Evolutionary conservation across 2,329 filamentous ascomycete genomes (phyloP).

Genomic region (Fusarium odoratissimum): DNA sequence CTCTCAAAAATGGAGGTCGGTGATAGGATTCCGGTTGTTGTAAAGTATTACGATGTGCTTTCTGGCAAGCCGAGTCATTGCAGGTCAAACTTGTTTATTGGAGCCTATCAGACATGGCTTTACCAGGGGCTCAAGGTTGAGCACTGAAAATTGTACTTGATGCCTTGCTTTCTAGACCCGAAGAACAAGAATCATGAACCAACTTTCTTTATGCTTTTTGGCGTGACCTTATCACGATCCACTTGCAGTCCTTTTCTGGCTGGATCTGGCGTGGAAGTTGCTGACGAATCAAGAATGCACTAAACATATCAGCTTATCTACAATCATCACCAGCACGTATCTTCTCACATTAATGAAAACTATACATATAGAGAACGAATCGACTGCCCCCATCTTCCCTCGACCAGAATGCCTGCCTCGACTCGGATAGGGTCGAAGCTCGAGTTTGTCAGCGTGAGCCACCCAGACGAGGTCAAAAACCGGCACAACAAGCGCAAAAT

Average conservation of each 20-base stretch:
- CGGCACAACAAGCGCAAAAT: slow-evolving; percentile 1
- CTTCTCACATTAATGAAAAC: too few relatives aligned
- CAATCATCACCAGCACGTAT: not conserved
- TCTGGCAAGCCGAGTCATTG: not conserved
- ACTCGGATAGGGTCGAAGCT: not conserved
- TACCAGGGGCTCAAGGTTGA: not conserved
- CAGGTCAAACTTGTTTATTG: not conserved
- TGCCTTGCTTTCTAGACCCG: not conserved
- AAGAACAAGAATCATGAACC: not conserved
- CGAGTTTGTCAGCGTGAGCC: slow-evolving; percentile 1
- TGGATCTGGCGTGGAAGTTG: not conserved
- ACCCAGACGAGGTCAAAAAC: slow-evolving; percentile 5
- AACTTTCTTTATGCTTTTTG: not conserved
- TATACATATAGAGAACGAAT: too few relatives aligned
- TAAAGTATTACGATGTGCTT: not conserved
- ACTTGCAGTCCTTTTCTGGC: not conserved
- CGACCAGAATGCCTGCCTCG: not conserved
- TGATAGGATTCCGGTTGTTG: not conserved
- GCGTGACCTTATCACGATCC: not conserved
- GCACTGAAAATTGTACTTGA: not conserved
- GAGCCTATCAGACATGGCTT: not conserved
- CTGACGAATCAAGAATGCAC: not conserved
- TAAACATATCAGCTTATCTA: not conserved
- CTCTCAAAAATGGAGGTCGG: not conserved
- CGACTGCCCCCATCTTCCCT: too few relatives aligned